Evolutionary conservation across 2,329 filamentous ascomycete species (phyloP).

Genomic region (Aschersonia sp.): DNA sequence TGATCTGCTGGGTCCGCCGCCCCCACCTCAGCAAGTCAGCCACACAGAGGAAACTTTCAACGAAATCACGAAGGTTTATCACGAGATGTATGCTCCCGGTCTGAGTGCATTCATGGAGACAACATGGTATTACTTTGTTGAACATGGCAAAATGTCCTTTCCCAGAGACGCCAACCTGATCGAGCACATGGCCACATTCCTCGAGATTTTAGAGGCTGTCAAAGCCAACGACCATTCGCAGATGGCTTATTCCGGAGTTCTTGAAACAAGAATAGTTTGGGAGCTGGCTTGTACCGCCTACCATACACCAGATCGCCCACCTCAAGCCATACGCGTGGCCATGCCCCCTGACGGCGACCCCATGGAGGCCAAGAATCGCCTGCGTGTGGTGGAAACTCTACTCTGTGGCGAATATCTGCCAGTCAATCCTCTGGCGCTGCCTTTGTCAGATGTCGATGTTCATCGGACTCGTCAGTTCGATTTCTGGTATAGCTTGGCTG

Average conservation of each 20-base stretch:
- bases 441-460: conserved; percentile 34
- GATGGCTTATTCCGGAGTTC: conserved; percentile 36
- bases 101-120: conserved; percentile 70
- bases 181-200: conserved; percentile 51
- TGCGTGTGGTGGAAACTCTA: conserved; percentile 63
- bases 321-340: conserved; percentile 14
- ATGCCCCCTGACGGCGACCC: conserved; percentile 42
- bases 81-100: conserved; percentile 60
- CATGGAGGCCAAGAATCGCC: conserved; percentile 50
- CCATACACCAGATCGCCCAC: conserved; percentile 20
- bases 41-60: conserved; percentile 38
- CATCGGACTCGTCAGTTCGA: conserved; percentile 50
- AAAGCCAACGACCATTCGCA: conserved; percentile 33
- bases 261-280: conserved; percentile 48
- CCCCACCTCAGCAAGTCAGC: conserved; percentile 35
- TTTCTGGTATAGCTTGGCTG: conserved; percentile 71
- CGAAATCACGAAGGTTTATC: conserved; percentile 58
- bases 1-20: conserved; percentile 39
- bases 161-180: conserved; percentile 41
- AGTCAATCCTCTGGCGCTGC: conserved; percentile 38
- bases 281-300: conserved; percentile 37
- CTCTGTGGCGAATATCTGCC: conserved; percentile 56
- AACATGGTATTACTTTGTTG: conserved; percentile 56
- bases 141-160: conserved; percentile 29
- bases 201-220: conserved; percentile 37